phyloP scores from a whole-genome alignment of 805 yeast species.

The Wickerhamiella azymoides region DNA sequence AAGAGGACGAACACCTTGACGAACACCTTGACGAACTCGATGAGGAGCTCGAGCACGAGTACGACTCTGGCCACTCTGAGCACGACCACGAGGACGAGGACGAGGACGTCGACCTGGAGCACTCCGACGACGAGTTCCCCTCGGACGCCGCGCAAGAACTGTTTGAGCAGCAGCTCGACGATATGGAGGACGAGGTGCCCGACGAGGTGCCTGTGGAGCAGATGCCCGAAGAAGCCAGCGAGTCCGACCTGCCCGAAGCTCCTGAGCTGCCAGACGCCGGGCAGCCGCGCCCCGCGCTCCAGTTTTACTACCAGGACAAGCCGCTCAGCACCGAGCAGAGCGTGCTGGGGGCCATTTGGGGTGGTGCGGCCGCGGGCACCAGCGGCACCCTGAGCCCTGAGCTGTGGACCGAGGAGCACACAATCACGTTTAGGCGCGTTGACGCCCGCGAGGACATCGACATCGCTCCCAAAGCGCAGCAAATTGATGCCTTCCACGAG shows the following conservation, averaged over 20 bases:
- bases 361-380: too few species aligned
- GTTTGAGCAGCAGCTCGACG: neutral
- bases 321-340: conserved; percentile 10
- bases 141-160: neutral
- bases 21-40: conserved; percentile 6
- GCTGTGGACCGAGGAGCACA: conserved; percentile 47
- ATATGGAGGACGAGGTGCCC: neutral
- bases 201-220: conserved; percentile 9
- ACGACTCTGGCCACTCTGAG: neutral
- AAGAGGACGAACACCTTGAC: conserved; percentile 9
- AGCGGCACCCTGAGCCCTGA: neutral
- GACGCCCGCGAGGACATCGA: neutral
- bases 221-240: neutral
- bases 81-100: neutral
- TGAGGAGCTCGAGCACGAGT: conserved; percentile 4
- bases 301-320: conserved; percentile 6
- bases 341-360: conserved; percentile 11
- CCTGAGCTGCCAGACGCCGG: neutral
- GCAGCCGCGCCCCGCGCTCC: neutral
- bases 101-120: too few species aligned
- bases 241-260: neutral
- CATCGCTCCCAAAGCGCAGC: neutral
- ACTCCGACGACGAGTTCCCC: neutral
- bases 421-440: conserved; percentile 34
- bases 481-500: neutral